phyloP scores from a whole-genome alignment of 2,329 filamentous ascomycete genomes.

The Ophidiomyces ophidiicola region DNA sequence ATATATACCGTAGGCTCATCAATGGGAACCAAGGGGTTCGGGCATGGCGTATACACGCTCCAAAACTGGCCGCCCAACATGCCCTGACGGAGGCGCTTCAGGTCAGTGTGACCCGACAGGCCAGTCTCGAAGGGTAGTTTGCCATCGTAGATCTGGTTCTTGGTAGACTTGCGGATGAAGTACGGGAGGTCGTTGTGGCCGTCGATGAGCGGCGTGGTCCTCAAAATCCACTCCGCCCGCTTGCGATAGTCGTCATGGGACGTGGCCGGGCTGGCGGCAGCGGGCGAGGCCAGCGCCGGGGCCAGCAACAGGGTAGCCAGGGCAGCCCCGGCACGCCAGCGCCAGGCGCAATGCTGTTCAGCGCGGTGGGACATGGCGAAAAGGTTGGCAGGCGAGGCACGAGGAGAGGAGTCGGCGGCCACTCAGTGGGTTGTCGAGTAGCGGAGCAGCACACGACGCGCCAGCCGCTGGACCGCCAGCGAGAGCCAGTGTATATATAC shows the following conservation, averaged over 20 bases:
- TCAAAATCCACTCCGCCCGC: constrained; percentile 18
- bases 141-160: constrained; percentile 22
- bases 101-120: constrained; percentile 21
- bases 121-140: constrained; percentile 17
- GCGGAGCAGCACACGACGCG: no score
- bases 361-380: no score
- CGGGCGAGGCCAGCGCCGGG: not conserved
- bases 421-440: no score
- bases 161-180: constrained; percentile 19
- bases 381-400: no score
- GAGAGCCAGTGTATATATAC: no score
- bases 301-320: constrained; percentile 1
- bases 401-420: no score
- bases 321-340: constrained; percentile 1
- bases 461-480: no score
- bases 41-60: constrained; percentile 22
- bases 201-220: constrained; percentile 22
- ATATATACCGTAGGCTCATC: constrained; percentile 17
- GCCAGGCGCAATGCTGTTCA: constrained; percentile 5
- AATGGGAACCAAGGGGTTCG: constrained; percentile 11
- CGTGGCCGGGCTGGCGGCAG: constrained; percentile 4
- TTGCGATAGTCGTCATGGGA: constrained; percentile 13
- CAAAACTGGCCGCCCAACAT: constrained; percentile 24
- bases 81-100: constrained; percentile 20
- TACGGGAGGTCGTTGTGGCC: constrained; percentile 26